These are phyloP conservation scores for Salmacisia buchloeana DNA, from an alignment of 1,284 basidiomycete species.

Conservation along the genomic window DNA sequence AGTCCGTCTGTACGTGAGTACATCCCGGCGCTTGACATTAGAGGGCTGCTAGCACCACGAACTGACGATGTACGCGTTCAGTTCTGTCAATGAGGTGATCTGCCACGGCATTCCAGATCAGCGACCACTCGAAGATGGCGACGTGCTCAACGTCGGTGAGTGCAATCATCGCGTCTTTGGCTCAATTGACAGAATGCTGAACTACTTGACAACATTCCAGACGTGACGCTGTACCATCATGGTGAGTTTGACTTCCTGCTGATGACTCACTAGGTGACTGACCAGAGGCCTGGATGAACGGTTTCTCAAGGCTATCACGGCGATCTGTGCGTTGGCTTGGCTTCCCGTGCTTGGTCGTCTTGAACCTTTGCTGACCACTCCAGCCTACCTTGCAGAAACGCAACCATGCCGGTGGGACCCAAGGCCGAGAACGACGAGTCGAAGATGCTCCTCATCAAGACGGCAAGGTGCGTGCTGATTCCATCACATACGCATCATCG, in stretches of 20 bases:
- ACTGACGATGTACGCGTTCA: too few relatives aligned
- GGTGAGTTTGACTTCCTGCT: neutral
- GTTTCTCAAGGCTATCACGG: constrained; percentile 49
- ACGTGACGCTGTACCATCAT: constrained; percentile 58
- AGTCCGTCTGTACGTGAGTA: constrained; percentile 80
- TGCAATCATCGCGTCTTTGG: constrained; percentile 59
- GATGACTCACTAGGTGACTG: neutral
- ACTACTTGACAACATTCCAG: constrained; percentile 83
- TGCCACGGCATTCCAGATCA: constrained; percentile 67
- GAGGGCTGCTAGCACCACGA: neutral
- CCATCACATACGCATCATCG: too few relatives aligned
- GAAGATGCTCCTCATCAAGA: constrained; percentile 39
- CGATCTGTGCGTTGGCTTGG: constrained; percentile 35
- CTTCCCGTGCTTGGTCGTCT: neutral
- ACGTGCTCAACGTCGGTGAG: constrained; percentile 24
- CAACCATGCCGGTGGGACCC: constrained; percentile 43
- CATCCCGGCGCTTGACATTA: neutral
- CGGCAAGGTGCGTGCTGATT: constrained; percentile 26
- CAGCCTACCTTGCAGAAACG: constrained; percentile 20
- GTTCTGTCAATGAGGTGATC: constrained; percentile 86
- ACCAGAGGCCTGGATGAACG: too few relatives aligned
- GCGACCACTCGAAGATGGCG: constrained; percentile 36
- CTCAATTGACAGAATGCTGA: constrained; percentile 75
- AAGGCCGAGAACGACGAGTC: constrained; percentile 34
- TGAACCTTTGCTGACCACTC: neutral